Percentiles rank a stretch among this genome's conserved stretches.
Conservation (phyloP, 1,284 basidiomycete species). For the Pterulicium gracile region DNA sequence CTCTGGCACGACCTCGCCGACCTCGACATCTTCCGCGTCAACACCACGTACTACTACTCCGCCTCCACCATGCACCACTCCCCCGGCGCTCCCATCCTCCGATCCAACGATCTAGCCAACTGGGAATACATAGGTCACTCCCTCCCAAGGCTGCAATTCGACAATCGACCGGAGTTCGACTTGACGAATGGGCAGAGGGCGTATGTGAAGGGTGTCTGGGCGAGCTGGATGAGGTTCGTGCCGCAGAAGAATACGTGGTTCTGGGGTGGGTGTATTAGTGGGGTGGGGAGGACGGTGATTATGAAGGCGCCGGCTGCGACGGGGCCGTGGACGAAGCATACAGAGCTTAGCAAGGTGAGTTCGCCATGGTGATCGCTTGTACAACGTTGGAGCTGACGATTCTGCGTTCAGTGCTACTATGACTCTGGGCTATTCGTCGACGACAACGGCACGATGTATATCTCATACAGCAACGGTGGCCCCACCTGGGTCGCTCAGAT, state of each 20-base stretch:
- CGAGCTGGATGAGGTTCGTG: constrained; percentile 14
- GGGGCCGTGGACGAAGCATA: constrained; percentile 11
- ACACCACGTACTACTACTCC: constrained; percentile 15
- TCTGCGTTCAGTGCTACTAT: constrained; percentile 11
- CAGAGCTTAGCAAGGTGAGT: constrained; percentile 6
- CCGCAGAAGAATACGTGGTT: constrained; percentile 14
- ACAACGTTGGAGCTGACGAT: background rate
- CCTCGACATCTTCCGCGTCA: constrained; percentile 14
- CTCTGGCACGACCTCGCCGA: constrained; percentile 17
- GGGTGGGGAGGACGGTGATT: constrained; percentile 13
- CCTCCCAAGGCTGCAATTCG: constrained; percentile 16
- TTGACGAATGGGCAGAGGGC: constrained; percentile 13
- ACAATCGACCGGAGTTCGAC: constrained; percentile 11
- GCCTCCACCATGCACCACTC: constrained; percentile 17
- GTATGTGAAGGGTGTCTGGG: constrained; percentile 18
- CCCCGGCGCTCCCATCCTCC: constrained; percentile 17
- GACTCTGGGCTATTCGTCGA: constrained; percentile 14
- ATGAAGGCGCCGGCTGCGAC: constrained; percentile 10
- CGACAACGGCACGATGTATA: constrained; percentile 14
- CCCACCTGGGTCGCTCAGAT: constrained; percentile 12
- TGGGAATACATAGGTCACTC: constrained; percentile 19
- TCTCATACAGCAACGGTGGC: constrained; percentile 11
- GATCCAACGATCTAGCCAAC: constrained; percentile 17
- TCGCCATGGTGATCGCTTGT: background rate
- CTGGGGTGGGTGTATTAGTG: constrained; percentile 18